phyloP scores from a whole-genome alignment of 306 rosid species.

The Vachellia pachyceras region DNA sequence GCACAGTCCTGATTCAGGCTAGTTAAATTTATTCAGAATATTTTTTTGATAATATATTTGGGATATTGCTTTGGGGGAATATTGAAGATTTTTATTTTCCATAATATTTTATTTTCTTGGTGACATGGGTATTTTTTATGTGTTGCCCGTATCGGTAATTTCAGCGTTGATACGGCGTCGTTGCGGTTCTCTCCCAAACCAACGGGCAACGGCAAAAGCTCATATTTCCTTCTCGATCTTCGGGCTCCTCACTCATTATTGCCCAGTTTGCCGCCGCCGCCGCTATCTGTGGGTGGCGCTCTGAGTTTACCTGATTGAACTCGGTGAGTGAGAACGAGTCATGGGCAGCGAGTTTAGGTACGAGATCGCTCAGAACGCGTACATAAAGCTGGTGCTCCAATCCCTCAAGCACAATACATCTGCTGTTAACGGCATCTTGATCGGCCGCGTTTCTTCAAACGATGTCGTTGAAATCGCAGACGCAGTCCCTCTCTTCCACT shows the following conservation, averaged over 20 bases:
- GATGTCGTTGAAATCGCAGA: constrained; percentile 78
- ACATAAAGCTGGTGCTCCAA: constrained; percentile 82
- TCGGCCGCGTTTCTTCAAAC: constrained; percentile 79
- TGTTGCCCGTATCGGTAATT: not conserved
- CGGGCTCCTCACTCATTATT: not conserved
- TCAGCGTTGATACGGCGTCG: not conserved
- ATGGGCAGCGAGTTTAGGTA: constrained; percentile 77
- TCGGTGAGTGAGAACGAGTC: constrained; percentile 26
- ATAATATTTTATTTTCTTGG: no score
- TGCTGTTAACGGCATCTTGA: constrained; percentile 84
- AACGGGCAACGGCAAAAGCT: not conserved
- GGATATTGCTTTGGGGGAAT: no score
- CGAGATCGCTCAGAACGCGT: constrained; percentile 85
- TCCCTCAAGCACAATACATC: constrained; percentile 84
- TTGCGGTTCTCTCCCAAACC: not conserved
- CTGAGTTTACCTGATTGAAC: constrained; percentile 9
- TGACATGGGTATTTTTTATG: no score
- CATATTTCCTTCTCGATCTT: not conserved
- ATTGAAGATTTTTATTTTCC: no score
- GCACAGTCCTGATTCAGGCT: no score
- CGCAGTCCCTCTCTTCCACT: constrained; percentile 94
- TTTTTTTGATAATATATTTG: no score
- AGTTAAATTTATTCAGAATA: no score
- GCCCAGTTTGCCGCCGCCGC: not conserved
- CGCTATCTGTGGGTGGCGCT: not conserved